These are phyloP conservation scores for Populus hybrid DNA, from an alignment of 441 rosid species.

Conservation along the genomic window DNA sequence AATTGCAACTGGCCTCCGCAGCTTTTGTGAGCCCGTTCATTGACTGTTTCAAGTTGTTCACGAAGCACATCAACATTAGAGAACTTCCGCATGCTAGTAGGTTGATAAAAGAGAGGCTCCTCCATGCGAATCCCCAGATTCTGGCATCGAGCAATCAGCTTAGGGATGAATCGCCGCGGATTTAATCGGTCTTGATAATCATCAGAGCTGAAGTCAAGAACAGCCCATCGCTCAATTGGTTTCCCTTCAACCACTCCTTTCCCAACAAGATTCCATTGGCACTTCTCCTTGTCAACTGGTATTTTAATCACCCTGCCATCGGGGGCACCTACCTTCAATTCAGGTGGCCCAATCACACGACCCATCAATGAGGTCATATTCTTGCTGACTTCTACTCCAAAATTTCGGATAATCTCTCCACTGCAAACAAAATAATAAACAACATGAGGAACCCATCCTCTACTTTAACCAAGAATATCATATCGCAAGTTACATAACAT, in stretches of 20 bases:
- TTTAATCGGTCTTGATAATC: constrained; percentile 28
- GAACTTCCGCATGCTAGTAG: constrained; percentile 44
- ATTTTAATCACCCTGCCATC: constrained; percentile 40
- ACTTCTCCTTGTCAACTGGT: constrained; percentile 53
- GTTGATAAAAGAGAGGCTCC: constrained; percentile 32
- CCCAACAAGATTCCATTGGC: constrained; percentile 79
- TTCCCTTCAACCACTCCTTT: constrained; percentile 68
- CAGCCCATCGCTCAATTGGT: constrained; percentile 61
- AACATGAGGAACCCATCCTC: not conserved
- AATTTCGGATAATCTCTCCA: constrained; percentile 41
- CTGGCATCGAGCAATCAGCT: constrained; percentile 43
- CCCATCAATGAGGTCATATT: constrained; percentile 61
- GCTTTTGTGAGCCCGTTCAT: constrained; percentile 24
- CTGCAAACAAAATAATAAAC: constrained; percentile 24
- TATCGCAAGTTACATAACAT: not conserved
- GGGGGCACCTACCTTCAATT: constrained; percentile 44
- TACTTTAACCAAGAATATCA: not conserved
- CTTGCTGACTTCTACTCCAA: constrained; percentile 59
- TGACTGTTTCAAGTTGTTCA: constrained; percentile 36
- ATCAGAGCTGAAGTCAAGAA: constrained; percentile 50
- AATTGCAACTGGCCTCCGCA: constrained; percentile 41
- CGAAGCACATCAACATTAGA: constrained; percentile 36
- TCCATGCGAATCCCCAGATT: constrained; percentile 63
- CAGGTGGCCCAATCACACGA: constrained; percentile 75
- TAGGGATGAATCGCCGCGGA: constrained; percentile 29